Evolutionary conservation across 75 land plant species (phyloP).

Genomic region (Chamaecyparis obtusa): DNA sequence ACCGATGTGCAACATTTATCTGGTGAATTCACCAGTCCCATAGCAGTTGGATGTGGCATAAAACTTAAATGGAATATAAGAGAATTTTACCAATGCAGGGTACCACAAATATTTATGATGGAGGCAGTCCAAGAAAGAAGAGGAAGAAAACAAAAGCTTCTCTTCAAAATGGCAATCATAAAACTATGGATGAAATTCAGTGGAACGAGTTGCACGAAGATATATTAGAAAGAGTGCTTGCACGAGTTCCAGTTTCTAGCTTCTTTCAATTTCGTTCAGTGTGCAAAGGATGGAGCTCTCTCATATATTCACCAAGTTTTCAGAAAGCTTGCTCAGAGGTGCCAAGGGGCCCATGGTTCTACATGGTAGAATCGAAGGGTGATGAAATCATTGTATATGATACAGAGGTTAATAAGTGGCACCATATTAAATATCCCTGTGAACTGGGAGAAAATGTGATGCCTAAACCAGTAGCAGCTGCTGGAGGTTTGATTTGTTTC

Average conservation of each 20-base stretch:
- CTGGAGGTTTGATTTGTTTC: conserved; percentile 72
- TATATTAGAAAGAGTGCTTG: conserved; percentile 69
- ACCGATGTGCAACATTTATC: conserved; percentile 1
- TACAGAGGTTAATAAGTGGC: conserved; percentile 47
- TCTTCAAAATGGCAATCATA: neutral
- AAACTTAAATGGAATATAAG: conserved; percentile 4
- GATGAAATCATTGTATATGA: conserved; percentile 47
- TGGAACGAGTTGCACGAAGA: conserved; percentile 68
- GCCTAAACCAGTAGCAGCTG: conserved; percentile 67
- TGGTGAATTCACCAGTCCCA: neutral
- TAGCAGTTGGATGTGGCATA: neutral
- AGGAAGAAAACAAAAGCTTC: neutral
- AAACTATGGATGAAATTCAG: neutral
- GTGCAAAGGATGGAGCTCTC: conserved; percentile 69
- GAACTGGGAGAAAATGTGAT: conserved; percentile 11
- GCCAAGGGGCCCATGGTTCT: conserved; percentile 52
- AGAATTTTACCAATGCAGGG: neutral
- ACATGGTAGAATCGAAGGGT: conserved; percentile 47
- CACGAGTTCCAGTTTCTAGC: conserved; percentile 64
- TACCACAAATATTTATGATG: neutral
- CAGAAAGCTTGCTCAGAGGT: conserved; percentile 52
- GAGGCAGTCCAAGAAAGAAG: conserved; percentile 15
- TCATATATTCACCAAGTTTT: conserved; percentile 52
- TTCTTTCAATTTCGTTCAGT: conserved; percentile 71
- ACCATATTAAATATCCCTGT: conserved; percentile 35